Evolutionary conservation across 2,329 filamentous ascomycete genomes (phyloP), one percentile per base, ranked within the genome.

Genomic region (Rutstroemia sp.): DNA sequence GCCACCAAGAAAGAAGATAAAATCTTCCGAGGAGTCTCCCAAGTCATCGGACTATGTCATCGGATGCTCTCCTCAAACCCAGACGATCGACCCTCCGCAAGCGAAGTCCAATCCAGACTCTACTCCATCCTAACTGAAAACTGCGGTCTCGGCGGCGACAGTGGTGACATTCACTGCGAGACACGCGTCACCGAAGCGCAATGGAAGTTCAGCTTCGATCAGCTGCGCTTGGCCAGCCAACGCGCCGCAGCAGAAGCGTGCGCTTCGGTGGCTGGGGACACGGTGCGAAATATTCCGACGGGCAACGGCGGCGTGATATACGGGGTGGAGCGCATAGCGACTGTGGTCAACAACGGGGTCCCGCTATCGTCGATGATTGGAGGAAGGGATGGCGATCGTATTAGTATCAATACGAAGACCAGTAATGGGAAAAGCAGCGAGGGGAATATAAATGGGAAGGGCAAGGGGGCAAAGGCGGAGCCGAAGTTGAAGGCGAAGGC

Each of bases 31-130:
- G 80, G 79, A 23, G 70, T 83, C 9, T 72, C 72, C 2, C 78
- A 78, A 0, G 72, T 82, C 67, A 70, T 84, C 44, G 74, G 75
- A 57, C 69, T 84, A 8, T 75, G 79, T 1, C 73, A 75, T 42
- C 70, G 72, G n/a, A 84, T 84, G 81, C 69, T 84, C 30, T 73
- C 77, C 16, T 70, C 71, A 5, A 71, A 76, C 48, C 78, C 81
- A 0, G 70, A 72, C 25, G 77, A 81, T 48, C 72, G 81, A n/a
- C 81, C 79, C 2, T 71, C 73, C 0, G 79, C 79, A 3, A 66
- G 70, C 9, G 76, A 80, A 60, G 78, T 82, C 14, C 76, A 81
- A 62, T 73, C 76, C 45, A 73, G 72, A 53, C 72, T 81, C 48
- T 80, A 81, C 65, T 71, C 74, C 60, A 76, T 83, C 57, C 67